phyloP scores from a whole-genome alignment of 129 eudicot species.

The Mikania micrantha region DNA sequence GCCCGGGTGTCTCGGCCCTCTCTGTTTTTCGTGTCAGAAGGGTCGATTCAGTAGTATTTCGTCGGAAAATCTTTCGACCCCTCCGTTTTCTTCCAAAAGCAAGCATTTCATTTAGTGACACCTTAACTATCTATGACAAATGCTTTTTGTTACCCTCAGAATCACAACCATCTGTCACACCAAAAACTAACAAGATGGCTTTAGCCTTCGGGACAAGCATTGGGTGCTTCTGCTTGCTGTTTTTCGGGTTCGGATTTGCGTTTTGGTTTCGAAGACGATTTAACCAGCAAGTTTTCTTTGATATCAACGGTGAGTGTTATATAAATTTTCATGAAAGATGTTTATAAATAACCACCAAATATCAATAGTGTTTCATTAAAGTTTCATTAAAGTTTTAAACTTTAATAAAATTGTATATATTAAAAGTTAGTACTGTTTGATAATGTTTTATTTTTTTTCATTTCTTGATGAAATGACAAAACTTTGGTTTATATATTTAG shows the following conservation, averaged over 20 bases:
- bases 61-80: no score
- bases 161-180: slow-evolving; percentile 40
- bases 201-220: slow-evolving; percentile 81
- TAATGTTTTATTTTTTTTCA: not conserved
- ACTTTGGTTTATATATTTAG: slow-evolving; percentile 33
- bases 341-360: no score
- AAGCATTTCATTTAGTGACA: no score
- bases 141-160: slow-evolving; percentile 29
- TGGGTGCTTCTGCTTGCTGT: slow-evolving; percentile 74
- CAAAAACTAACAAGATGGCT: slow-evolving; percentile 67
- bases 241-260: slow-evolving; percentile 63
- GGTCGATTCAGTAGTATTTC: no score
- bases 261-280: slow-evolving; percentile 82
- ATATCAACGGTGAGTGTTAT: slow-evolving; percentile 47
- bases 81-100: no score
- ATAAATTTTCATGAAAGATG: slow-evolving; percentile 1
- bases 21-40: no score
- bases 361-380: no score
- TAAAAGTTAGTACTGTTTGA: no score
- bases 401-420: no score
- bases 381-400: no score
- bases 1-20: no score
- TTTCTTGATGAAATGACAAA: not conserved
- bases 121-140: no score
- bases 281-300: slow-evolving; percentile 85